A percentile compares a stretch with the other conserved stretches of the same genome.
These are phyloP conservation scores for Starmerella stellata DNA, from an alignment of 805 yeast genomes.

Conservation along the genomic window DNA sequence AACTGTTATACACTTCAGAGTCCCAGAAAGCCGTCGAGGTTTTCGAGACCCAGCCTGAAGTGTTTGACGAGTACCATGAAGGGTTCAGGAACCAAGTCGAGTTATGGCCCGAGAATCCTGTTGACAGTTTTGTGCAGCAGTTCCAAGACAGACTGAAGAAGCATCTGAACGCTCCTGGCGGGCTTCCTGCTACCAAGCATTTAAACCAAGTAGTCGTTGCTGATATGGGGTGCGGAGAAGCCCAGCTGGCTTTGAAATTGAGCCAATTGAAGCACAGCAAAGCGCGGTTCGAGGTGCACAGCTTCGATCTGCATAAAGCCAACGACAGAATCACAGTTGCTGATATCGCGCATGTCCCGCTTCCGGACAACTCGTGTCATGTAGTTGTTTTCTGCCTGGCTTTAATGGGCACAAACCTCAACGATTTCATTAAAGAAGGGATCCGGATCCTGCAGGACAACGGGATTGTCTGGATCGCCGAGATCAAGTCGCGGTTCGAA, in stretches of 20 bases:
- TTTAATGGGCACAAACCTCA: conserved; percentile 90
- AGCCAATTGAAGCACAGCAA: conserved; percentile 17
- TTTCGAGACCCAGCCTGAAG: conserved; percentile 61
- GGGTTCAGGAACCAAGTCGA: conserved; percentile 93
- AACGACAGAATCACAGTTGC: conserved; percentile 91
- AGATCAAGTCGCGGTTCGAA: conserved; percentile 73
- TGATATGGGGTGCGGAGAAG: conserved; percentile 99
- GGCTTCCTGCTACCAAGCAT: conserved; percentile 46
- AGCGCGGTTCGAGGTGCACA: conserved; percentile 43
- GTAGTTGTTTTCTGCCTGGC: conserved; percentile 89
- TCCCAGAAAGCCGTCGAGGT: conserved; percentile 61
- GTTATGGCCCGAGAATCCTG: conserved; percentile 97
- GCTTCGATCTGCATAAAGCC: conserved; percentile 80
- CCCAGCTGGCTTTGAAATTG: conserved; percentile 47
- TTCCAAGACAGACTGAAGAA: conserved; percentile 33
- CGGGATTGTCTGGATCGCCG: conserved; percentile 96
- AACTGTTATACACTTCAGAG: conserved; percentile 74
- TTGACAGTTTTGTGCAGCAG: conserved; percentile 67
- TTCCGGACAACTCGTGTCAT: conserved; percentile 59
- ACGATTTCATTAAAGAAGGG: conserved; percentile 84
- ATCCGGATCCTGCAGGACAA: conserved; percentile 68
- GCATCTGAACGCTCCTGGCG: conserved; percentile 90
- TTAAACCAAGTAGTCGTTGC: conserved; percentile 57
- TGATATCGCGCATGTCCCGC: conserved; percentile 79
- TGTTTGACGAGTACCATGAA: conserved; percentile 85